Base-by-base conservation (phyloP, 2,329 filamentous ascomycete genomes). In the Cadophora sp. region DNA sequence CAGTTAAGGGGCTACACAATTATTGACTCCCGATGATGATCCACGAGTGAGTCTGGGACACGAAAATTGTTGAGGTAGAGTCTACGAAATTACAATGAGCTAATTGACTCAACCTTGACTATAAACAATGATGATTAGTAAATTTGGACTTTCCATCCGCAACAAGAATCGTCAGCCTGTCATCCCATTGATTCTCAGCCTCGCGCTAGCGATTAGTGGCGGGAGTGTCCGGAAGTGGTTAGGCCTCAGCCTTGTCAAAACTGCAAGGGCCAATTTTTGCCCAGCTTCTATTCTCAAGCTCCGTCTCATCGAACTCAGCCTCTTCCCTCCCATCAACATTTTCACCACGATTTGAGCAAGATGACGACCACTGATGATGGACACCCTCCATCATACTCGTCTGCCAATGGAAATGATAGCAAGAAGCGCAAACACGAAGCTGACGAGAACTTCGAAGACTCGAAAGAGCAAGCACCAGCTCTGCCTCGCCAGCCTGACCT, bases 361-460 rank as follows among this genome's bases (percentile, higher is more conserved):
- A 70, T 69, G 65, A 59, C 66, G 9, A 56, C 60, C 20, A 30
- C 43, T 51, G 59, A 67, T 24, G 58, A 55, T 66, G 62, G 43
- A 16, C 30, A n/a, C 3, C 13, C 24, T 8, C 39, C 50, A 13
- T 66, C 70, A 13, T 89, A 82, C 24, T 33, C 66, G n/a, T 53
- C 68, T 30, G 62, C 58, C 36, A 65, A 43, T 36, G 60, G 43
- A 45, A 66, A 59, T 18, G 72, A 66, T 41, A 66, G 70, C 22
- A 76, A 67, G 61, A 78, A 77, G 66, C 74, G 76, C 61, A 76
- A 76, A 59, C 68, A 72, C 64, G 71, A 73, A 36, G 74, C 73
- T 6, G 66, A 70, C 41, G 68, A 65, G 47, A 59, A 55, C 11
- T 22, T 36, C 30, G 33, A 64, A 30, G 62, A 45, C 66, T 70